These are phyloP conservation scores for Colletotrichum sp. DNA, from an alignment of 2,329 filamentous ascomycete genomes.

Conservation along the genomic window DNA sequence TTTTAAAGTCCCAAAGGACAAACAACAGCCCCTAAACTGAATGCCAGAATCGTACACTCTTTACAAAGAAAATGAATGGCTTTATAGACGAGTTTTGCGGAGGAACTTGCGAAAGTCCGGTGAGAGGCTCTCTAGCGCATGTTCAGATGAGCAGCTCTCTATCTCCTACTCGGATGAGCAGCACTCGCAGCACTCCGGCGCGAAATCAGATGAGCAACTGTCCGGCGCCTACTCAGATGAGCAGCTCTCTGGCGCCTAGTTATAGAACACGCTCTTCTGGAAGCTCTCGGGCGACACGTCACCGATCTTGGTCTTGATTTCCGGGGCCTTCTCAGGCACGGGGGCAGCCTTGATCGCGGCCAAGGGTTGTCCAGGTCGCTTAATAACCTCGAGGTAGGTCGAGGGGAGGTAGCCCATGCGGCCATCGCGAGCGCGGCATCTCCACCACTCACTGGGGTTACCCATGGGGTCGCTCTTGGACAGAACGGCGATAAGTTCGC, in stretches of 20 bases:
- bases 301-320: conserved; percentile 52
- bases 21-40: neutral
- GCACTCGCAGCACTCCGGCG: no score
- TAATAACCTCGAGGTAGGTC: conserved; percentile 83
- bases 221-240: neutral
- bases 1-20: conserved; percentile 10
- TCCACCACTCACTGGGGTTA: conserved; percentile 96
- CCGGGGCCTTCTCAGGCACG: conserved; percentile 27
- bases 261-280: conserved; percentile 65
- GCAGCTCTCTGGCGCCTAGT: conserved; percentile 34
- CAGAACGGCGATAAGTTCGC: conserved; percentile 92
- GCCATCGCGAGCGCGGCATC: conserved; percentile 87
- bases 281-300: conserved; percentile 60
- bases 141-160: neutral
- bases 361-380: conserved; percentile 54
- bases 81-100: neutral
- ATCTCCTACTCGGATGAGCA: no score
- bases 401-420: conserved; percentile 90
- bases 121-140: no score
- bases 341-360: conserved; percentile 57
- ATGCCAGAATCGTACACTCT: conserved; percentile 5
- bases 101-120: neutral
- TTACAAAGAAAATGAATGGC: conserved; percentile 6
- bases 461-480: conserved; percentile 92
- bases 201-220: no score